Conservation (phyloP, 140 eudicot genomes). For the Anethum foeniculum region DNA sequence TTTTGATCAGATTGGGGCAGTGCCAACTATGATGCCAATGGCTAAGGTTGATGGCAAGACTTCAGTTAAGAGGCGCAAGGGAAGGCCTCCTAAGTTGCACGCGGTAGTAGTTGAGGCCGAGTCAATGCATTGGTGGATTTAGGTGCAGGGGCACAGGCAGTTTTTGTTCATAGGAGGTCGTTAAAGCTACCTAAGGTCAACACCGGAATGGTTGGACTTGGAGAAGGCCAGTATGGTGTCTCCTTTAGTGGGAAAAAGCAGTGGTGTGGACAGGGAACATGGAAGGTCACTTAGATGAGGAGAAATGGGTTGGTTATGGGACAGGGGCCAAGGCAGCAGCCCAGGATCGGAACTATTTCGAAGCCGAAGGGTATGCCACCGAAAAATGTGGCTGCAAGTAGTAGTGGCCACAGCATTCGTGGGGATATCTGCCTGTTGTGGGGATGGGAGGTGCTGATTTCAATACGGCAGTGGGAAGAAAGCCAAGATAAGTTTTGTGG, state of each 20-base stretch:
- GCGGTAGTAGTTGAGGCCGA: not conserved
- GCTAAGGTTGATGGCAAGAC: not conserved
- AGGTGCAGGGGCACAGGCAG: not conserved
- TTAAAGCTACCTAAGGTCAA: not conserved
- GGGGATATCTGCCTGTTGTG: not conserved
- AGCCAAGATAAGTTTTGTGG: slow-evolving; percentile 23
- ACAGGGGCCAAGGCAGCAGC: slow-evolving; percentile 43
- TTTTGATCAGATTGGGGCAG: not conserved
- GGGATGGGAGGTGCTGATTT: slow-evolving; percentile 15
- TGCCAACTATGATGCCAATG: not conserved
- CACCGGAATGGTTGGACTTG: not conserved
- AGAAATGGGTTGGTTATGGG: slow-evolving; percentile 11
- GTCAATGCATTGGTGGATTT: not conserved
- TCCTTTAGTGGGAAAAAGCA: not conserved
- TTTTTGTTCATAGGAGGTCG: not conserved
- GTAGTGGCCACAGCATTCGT: not conserved
- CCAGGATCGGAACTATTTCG: slow-evolving; percentile 17
- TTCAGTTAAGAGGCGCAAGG: not conserved
- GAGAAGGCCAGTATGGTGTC: not conserved
- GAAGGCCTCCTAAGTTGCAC: not conserved
- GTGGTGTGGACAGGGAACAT: not conserved
- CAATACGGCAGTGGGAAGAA: not conserved
- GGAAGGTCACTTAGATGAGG: not conserved
- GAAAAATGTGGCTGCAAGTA: slow-evolving; percentile 14
- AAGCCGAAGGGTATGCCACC: slow-evolving; percentile 41